phyloP scores from a whole-genome alignment of 768 basidiomycete genomes.

The Suillus sp. region DNA sequence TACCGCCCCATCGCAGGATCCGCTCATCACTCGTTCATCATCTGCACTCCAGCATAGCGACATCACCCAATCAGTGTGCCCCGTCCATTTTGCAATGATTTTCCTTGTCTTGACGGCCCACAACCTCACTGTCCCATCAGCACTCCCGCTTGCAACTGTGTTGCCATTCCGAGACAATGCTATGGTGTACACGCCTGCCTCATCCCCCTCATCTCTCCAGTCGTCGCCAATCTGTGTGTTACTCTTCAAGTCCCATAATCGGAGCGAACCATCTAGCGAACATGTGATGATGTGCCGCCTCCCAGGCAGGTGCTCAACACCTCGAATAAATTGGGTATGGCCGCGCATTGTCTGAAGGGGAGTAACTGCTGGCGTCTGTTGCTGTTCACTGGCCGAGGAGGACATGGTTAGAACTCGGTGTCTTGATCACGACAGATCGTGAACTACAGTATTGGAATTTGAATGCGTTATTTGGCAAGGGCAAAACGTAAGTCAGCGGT shows the following conservation, averaged over 20 bases:
- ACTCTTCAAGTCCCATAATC: not conserved
- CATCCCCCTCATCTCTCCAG: not conserved
- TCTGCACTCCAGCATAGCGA: slow-evolving; percentile 29
- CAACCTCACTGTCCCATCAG: slow-evolving; percentile 20
- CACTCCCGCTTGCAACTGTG: slow-evolving; percentile 26
- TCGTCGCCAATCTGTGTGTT: not conserved
- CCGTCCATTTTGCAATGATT: slow-evolving; percentile 14
- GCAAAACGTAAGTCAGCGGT: no score
- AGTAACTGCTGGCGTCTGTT: no score
- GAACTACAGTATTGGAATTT: no score
- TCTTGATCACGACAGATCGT: no score
- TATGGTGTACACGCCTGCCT: slow-evolving; percentile 13
- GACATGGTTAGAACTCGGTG: no score
- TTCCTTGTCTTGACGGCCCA: slow-evolving; percentile 29
- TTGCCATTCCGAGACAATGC: slow-evolving; percentile 32
- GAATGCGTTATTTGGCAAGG: no score
- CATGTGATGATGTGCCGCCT: not conserved
- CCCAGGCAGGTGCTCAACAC: not conserved
- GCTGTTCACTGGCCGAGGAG: no score
- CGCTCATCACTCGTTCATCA: not conserved
- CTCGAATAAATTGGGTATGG: no score
- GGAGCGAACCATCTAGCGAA: not conserved
- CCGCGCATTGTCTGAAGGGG: no score
- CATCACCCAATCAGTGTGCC: slow-evolving; percentile 23
- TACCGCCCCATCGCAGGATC: not conserved